Base-by-base conservation (phyloP, 768 basidiomycete species). In the Collybia mongolica region DNA sequence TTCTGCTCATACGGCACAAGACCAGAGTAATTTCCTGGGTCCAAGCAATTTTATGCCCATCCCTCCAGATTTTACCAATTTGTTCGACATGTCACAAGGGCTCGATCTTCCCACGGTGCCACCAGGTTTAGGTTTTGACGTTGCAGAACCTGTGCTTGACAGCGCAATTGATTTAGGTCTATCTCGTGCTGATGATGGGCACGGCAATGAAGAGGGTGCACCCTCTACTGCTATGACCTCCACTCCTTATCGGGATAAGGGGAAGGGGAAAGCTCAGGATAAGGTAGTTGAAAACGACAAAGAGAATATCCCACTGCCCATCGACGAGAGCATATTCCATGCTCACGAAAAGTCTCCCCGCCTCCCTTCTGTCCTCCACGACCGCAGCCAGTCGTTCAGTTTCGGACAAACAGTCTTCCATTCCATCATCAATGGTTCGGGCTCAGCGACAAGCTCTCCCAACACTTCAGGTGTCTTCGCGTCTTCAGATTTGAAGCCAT, bases 301-400 rank as follows among this genome's bases (percentile, higher is more conserved):
- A 14, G 62, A 60, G 35, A 49, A 51, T n/a, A 51, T 60, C 11
- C 52, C 53, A 20, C 11, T 28, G 23, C 54, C 59, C 5, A 55
- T 73, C 17, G 77, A 77, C 51, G 75, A 79, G 47, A 67, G 70
- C 3, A 72, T 77, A 15, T 80, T 77, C 56, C 78, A 76, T 55
- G 60, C 69, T 0, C 63, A 62, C 39, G 74, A 79, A 43, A 73
- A 68, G 46, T 60, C 68, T 2, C 68, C 72, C 6, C 66, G 65
- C 17, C 54, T 75, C 14, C 40, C 55, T 20, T 26, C 66, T 5
- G 61, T 67, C 0, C 61, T 73, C 7, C 77, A 79, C 44, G 82
- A 84, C 47, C 80, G 83, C 26, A 83, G 81, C 54, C 76, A 83
- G n/a, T 86, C 84, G 1, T 86, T 84, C 64, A 84, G 81, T 60